These are phyloP conservation scores for Ormosia emarginata DNA, from an alignment of 306 rosid genomes.

Conservation along the genomic window DNA sequence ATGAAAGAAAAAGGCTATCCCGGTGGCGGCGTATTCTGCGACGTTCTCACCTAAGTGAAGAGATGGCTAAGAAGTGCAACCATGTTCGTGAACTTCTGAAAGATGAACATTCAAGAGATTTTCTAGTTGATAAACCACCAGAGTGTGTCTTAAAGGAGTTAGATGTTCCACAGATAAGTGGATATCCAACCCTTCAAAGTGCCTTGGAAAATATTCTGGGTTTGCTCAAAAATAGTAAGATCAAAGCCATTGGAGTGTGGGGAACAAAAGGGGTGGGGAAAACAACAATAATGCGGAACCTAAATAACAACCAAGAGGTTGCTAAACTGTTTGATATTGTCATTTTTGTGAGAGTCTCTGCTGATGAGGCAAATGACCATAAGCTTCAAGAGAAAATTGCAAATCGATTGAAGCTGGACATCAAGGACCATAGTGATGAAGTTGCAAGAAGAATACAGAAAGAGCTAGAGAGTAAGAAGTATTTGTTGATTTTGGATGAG, in stretches of 20 bases:
- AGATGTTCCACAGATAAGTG: conserved; percentile 13
- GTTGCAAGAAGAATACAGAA: not conserved
- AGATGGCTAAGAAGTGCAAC: not conserved
- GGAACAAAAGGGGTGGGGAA: conserved; percentile 30
- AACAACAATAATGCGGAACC: conserved; percentile 16
- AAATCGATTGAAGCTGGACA: conserved; percentile 16
- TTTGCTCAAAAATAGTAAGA: not conserved
- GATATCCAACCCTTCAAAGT: conserved; percentile 20
- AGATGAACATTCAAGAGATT: not conserved
- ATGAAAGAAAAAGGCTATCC: not conserved
- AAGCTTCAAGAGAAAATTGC: conserved; percentile 18
- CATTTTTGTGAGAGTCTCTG: not conserved
- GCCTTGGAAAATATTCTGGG: not conserved
- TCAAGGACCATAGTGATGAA: not conserved
- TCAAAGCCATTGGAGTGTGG: conserved; percentile 11
- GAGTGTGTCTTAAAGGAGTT: conserved; percentile 8
- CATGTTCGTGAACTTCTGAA: not conserved
- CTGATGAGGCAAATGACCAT: not conserved
- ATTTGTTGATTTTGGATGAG: conserved; percentile 32
- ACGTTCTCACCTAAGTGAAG: not conserved
- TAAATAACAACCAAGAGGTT: conserved; percentile 18
- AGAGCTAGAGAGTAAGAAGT: conserved; percentile 9
- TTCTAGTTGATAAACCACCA: conserved; percentile 18
- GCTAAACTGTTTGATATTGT: conserved; percentile 19
- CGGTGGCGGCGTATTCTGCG: not conserved